These are phyloP conservation scores for Coccomyxa sp. DNA, from an alignment of 139 green algal species.

Conservation along the genomic window DNA sequence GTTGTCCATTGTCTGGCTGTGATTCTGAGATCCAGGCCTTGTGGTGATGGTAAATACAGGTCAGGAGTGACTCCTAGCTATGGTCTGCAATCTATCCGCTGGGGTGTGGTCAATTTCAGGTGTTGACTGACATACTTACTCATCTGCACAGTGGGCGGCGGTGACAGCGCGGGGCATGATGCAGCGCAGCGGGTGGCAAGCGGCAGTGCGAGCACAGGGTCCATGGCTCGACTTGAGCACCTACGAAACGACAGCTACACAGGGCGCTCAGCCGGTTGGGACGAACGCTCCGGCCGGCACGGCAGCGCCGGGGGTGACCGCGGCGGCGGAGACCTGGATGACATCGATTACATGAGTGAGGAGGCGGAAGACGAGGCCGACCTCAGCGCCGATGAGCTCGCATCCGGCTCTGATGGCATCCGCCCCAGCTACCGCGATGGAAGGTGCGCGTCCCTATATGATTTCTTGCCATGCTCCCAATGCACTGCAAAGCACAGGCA, in stretches of 20 bases:
- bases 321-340: neutral
- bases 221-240: neutral
- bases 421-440: too few species aligned
- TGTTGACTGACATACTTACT: too few species aligned
- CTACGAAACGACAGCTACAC: too few species aligned
- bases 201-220: neutral
- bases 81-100: too few species aligned
- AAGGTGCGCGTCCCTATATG: neutral
- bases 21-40: too few species aligned
- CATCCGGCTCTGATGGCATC: neutral
- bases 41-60: too few species aligned
- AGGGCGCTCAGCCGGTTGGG: neutral
- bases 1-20: too few species aligned
- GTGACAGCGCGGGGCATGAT: neutral
- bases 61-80: too few species aligned
- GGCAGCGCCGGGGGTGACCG: neutral
- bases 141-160: too few species aligned
- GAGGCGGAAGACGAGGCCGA: constrained; percentile 11
- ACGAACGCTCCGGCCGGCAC: too few species aligned
- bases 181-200: neutral
- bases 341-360: constrained; percentile 1
- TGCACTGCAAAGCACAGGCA: neutral
- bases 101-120: too few species aligned
- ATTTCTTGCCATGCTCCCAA: neutral
- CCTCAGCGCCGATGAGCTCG: neutral